Percentiles rank a stretch among this genome's conserved stretches.
Evolutionary conservation across 1,139 yeast genomes (phyloP).

Genomic region (Yamadazyma oceani): DNA sequence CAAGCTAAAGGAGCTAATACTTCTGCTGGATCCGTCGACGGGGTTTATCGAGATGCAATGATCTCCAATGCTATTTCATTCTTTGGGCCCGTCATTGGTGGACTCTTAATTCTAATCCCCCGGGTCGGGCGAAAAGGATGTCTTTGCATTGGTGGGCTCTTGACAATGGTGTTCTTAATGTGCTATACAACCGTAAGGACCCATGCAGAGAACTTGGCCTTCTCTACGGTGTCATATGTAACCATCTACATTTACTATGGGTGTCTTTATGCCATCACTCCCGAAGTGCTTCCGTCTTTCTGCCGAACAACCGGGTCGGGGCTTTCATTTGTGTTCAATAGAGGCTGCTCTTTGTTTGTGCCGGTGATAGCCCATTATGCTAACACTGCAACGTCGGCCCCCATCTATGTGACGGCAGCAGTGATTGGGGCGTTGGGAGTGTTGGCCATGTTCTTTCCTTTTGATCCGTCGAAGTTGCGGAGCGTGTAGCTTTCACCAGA

Average conservation of each 20-base stretch:
- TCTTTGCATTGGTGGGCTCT: slow-evolving; percentile 51
- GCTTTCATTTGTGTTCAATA: slow-evolving; percentile 45
- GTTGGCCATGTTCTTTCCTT: slow-evolving; percentile 45
- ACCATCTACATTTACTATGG: slow-evolving; percentile 55
- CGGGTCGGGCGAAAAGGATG: slow-evolving; percentile 56
- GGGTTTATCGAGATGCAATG: slow-evolving; percentile 53
- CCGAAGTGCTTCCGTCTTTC: slow-evolving; percentile 57
- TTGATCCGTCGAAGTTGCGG: slow-evolving; percentile 39
- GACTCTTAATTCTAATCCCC: slow-evolving; percentile 43
- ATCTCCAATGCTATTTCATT: slow-evolving; percentile 52
- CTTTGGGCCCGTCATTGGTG: slow-evolving; percentile 60
- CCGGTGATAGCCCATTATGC: slow-evolving; percentile 54
- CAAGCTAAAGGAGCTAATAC: slow-evolving; percentile 47
- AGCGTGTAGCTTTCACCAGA: no score
- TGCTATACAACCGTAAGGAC: slow-evolving; percentile 57
- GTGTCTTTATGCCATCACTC: slow-evolving; percentile 56
- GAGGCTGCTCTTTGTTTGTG: slow-evolving; percentile 49
- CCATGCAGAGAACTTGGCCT: slow-evolving; percentile 51
- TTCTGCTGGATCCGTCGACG: slow-evolving; percentile 30
- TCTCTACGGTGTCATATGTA: slow-evolving; percentile 51
- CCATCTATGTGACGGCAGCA: slow-evolving; percentile 63
- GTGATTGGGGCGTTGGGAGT: slow-evolving; percentile 46
- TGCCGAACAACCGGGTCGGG: slow-evolving; percentile 60
- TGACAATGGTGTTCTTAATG: slow-evolving; percentile 54
- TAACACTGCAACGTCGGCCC: slow-evolving; percentile 43